Evolutionary conservation across 805 yeast species (phyloP), one percentile per base, ranked within the genome.

Genomic region (Kodamaea lidongshanica): DNA sequence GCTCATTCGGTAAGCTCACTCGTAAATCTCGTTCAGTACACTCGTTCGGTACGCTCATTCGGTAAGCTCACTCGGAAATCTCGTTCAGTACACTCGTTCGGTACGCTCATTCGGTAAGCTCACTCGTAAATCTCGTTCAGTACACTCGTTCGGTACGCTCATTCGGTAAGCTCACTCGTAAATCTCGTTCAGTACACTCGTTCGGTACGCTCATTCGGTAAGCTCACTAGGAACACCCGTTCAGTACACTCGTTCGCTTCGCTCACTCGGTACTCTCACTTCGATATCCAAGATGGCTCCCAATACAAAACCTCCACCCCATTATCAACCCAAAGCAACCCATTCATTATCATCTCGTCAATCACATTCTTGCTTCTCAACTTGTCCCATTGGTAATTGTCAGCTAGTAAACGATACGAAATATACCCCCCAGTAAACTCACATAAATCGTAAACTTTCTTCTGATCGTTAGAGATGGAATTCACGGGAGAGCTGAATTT

Each of bases 301-400:
- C 89, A 82, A 44, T 68, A 82, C 33, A 61, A 61, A 9, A 43
- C 46, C 41, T 72, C 79, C 1, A 50, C 54, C 28, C 46, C 57
- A 5, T 57, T 55, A 50, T 88, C 97, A 1, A 87, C 59, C 98
- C 98, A 89, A 9, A 89, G 58, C 32, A 86, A 65, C 3, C 97
- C 96, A 29, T 69, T 69, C 39, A 80, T 66, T 1, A 88, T 80
- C 85, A 89, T 77, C 26, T 82, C 89, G 21, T 82, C 79, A 4
- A 89, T 48, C 4, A 77, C 79, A 0, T 76, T 58, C 39, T 67
- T 67, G 31, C 83, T 68, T 33, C 95, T 61, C 3, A 72, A 59
- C 2, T 49, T 48, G 28, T 70, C 74, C 98, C 98, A 89, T 1
- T 67, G 66, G 35, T 79, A 72, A 47, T 89, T 92, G 42, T 80